A percentile compares a stretch with the other conserved stretches of the same genome.
Evolutionary conservation across 2,329 filamentous ascomycete genomes (phyloP).

Genomic region (Ceratocystis destructans): DNA sequence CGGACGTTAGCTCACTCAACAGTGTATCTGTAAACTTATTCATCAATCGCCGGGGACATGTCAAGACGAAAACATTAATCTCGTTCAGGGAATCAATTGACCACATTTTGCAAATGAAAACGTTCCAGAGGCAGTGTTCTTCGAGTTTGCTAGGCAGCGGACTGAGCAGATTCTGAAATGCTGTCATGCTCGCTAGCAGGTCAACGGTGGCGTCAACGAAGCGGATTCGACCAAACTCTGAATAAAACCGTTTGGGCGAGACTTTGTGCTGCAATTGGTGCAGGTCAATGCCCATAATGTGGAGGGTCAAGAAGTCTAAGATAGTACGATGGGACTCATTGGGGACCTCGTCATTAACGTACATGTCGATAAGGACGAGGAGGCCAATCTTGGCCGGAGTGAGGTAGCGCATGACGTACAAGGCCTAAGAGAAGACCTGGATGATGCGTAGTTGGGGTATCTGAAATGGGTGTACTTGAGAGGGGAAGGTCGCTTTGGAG

Average conservation of each 20-base stretch:
- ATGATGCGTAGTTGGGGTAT: too few species aligned
- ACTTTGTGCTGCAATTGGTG: constrained; percentile 23
- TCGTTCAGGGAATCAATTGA: constrained; percentile 67
- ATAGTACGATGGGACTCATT: constrained; percentile 58
- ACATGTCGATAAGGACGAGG: constrained; percentile 67
- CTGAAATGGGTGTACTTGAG: not conserved
- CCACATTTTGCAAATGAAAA: constrained; percentile 73
- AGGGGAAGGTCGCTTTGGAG: too few species aligned
- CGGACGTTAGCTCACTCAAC: not conserved
- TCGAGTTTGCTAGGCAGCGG: constrained; percentile 43
- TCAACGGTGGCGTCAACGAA: constrained; percentile 38
- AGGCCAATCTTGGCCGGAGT: constrained; percentile 82
- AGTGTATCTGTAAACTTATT: not conserved
- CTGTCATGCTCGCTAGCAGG: constrained; percentile 40
- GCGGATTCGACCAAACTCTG: constrained; percentile 27
- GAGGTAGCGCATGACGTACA: constrained; percentile 61
- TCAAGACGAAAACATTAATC: constrained; percentile 61
- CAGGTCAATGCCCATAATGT: constrained; percentile 40
- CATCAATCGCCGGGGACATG: constrained; percentile 7
- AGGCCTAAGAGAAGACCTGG: not conserved
- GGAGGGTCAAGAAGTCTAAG: constrained; percentile 63
- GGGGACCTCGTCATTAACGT: constrained; percentile 57
- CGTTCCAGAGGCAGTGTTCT: constrained; percentile 74
- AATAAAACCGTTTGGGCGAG: constrained; percentile 17
- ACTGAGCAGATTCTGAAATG: constrained; percentile 46